Evolutionary conservation across 192 early-diverging fungal species (phyloP), one percentile per base, ranked within the genome.

Genomic region (Coemansia erecta): DNA sequence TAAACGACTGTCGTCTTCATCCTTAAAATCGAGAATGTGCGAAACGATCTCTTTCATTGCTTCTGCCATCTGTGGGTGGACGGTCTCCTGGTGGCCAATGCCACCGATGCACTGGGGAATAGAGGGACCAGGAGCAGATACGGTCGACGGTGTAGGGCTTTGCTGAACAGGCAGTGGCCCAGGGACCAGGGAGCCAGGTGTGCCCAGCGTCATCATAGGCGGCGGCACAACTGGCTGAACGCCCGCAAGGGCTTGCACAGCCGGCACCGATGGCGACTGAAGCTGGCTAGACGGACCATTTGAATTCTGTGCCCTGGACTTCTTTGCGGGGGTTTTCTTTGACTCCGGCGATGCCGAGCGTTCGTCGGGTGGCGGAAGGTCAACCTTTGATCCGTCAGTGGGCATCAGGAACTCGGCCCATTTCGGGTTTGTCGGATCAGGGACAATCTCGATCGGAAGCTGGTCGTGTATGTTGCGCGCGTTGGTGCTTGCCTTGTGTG

Each of bases 401-500:
- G 73, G 73, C 53, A 71, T 58, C 43, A 82, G 43, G 21, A 82
- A 78, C 59, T 71, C 71, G 39, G 68, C 63, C 80, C 80, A 82
- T 17, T 70, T 62, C 3, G 66, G 75, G 21, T 74, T 72, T 8
- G 72, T 68, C 2, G 74, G 70, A 15, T 93, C 88, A 41, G 89
- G 82, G 0, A 91, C 87, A 50, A 97, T 77, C 58, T 97, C 88
- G 42, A 88, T 73, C 0, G 94, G 89, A 0, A 85, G 85, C 70
- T 95, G 91, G 11, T 83, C 90, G 45, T 88, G 81, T 0, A 75
- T 73, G 63, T 97, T 97, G 58, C 83, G 77, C 1, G 88, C 90
- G 19, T 89, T 80, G 42, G 83, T 83, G 54, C 92, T 85, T 11
- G 91, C 93, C 31, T 78, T 74, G 63, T 90, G 92, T 45, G 86